Conservation (phyloP, 176 grass and related monocot genomes). For the Poa annua region DNA sequence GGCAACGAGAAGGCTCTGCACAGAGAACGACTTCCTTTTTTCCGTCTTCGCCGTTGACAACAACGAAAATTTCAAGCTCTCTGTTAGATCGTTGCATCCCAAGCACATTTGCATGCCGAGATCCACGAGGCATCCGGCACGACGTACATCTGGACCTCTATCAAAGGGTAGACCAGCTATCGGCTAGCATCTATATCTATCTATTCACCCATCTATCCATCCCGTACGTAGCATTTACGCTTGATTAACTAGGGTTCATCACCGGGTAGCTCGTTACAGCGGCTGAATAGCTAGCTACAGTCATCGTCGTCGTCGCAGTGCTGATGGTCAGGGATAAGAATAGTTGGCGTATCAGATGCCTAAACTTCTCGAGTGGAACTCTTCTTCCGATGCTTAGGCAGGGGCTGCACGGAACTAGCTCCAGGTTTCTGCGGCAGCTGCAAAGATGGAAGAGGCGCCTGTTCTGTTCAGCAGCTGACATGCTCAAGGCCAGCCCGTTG, state of each 20-base stretch:
- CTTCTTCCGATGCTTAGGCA: conserved; percentile 35
- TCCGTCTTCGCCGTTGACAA: background rate
- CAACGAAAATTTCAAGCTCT: background rate
- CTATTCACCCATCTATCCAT: background rate
- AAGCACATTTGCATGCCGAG: conserved; percentile 29
- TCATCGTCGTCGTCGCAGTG: conserved; percentile 14
- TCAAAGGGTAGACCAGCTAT: background rate
- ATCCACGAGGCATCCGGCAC: conserved; percentile 27
- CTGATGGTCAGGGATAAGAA: conserved; percentile 34
- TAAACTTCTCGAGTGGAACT: conserved; percentile 27
- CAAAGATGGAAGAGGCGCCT: background rate
- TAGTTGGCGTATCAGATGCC: conserved; percentile 15
- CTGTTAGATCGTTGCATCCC: background rate
- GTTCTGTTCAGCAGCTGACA: background rate
- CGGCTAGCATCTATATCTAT: background rate
- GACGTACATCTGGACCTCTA: conserved; percentile 49
- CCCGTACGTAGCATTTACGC: conserved; percentile 26
- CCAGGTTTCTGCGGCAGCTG: conserved; percentile 24
- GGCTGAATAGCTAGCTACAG: conserved; percentile 4
- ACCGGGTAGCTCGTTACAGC: conserved; percentile 13
- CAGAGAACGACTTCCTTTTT: background rate
- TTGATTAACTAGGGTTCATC: conserved; percentile 41
- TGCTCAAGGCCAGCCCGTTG: background rate
- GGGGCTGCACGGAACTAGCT: conserved; percentile 23
- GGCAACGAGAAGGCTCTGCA: background rate